A percentile compares a stretch with the other conserved stretches of the same genome.
Evolutionary conservation across 495 filamentous ascomycete genomes (phyloP).

Genomic region (Podospora comata): DNA sequence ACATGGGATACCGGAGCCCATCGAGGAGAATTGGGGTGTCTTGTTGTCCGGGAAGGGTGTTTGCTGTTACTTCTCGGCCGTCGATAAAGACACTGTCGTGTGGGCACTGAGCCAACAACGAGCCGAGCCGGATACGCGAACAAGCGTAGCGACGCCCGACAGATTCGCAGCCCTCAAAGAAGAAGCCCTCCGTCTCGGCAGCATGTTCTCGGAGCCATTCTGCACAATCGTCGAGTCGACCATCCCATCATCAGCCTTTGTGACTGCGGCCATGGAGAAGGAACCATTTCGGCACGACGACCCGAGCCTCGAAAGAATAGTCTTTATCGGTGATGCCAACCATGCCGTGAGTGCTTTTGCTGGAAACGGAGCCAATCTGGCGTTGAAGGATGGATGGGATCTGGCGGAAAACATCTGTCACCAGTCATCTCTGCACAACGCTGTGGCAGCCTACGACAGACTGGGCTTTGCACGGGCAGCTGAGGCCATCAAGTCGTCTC

Average conservation of each 20-base stretch:
- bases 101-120: conserved; percentile 35
- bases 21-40: conserved; percentile 35
- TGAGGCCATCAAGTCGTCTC: conserved; percentile 25
- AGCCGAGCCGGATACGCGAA: conserved; percentile 11
- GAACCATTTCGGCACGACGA: conserved; percentile 35
- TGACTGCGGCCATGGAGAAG: conserved; percentile 38
- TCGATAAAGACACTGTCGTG: conserved; percentile 32
- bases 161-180: conserved; percentile 22
- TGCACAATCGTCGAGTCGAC: conserved; percentile 33
- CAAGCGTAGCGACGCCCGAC: conserved; percentile 2
- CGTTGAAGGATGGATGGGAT: conserved; percentile 42
- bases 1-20: conserved; percentile 24
- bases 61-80: conserved; percentile 35
- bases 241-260: conserved; percentile 25
- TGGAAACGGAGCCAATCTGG: conserved; percentile 43
- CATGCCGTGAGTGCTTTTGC: conserved; percentile 46
- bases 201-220: conserved; percentile 33
- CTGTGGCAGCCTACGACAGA: conserved; percentile 31
- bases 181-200: conserved; percentile 28
- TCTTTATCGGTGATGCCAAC: conserved; percentile 46
- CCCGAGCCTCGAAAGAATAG: conserved; percentile 14
- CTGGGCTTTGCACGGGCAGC: conserved; percentile 30
- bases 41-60: conserved; percentile 31
- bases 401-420: conserved; percentile 32
- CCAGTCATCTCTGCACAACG: conserved; percentile 15